A percentile compares a stretch with the other conserved stretches of the same genome.
phyloP scores from a whole-genome alignment of 176 grass and related monocot species.

The Pontederia paniculata region DNA sequence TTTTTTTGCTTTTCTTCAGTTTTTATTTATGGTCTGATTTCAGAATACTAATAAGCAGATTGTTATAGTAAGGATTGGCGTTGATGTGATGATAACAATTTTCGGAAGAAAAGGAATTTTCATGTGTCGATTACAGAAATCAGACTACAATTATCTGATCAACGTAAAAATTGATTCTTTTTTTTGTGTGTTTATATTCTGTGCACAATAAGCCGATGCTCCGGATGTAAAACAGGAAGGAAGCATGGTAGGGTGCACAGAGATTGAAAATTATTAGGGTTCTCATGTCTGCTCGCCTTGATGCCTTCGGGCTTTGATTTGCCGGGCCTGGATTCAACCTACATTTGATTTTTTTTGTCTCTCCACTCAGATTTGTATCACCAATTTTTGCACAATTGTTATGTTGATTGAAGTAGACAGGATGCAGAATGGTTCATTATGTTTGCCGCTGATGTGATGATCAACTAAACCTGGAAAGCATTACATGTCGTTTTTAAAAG shows the following conservation, averaged over 20 bases:
- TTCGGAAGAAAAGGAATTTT: slow-evolving; percentile 14
- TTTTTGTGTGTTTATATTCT: not conserved
- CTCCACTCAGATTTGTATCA: too few species aligned
- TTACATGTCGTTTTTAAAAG: too few species aligned
- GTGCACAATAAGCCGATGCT: slow-evolving; percentile 92
- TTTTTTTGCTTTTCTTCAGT: not conserved
- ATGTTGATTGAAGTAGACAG: too few species aligned
- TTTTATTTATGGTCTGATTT: not conserved
- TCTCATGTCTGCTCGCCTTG: slow-evolving; percentile 74
- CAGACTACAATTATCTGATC: slow-evolving; percentile 99
- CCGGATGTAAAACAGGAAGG: slow-evolving; percentile 49
- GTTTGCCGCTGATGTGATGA: too few species aligned
- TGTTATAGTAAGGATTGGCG: not conserved
- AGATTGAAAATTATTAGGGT: slow-evolving; percentile 28
- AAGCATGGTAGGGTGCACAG: slow-evolving; percentile 77
- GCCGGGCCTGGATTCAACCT: slow-evolving; percentile 56
- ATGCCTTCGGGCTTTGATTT: slow-evolving; percentile 72
- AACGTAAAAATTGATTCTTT: not conserved
- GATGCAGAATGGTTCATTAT: too few species aligned
- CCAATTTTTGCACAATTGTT: too few species aligned
- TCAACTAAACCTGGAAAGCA: too few species aligned
- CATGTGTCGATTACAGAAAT: slow-evolving; percentile 31
- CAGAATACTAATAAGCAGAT: not conserved
- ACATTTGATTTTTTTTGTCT: slow-evolving; percentile 12
- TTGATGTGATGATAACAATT: slow-evolving; percentile 57